Evolutionary conservation across 352 stramenopile genomes (phyloP).

Genomic region (Phytophthora sansomeana): DNA sequence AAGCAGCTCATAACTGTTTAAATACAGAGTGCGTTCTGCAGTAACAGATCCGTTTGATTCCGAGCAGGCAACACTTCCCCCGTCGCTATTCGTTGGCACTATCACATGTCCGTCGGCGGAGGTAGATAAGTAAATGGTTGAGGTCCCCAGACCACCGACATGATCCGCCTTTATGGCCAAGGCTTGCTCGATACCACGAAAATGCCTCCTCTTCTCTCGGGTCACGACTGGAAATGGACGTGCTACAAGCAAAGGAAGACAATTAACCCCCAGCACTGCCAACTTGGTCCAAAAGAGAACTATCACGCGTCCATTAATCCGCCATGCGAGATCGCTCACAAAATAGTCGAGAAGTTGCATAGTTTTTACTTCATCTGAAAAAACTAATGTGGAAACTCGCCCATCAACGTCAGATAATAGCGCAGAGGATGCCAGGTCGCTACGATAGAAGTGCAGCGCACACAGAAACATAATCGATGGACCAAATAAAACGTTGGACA

Average conservation of each 20-base stretch:
- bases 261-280: conserved; percentile 34
- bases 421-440: conserved; percentile 12
- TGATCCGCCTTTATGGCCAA: conserved; percentile 33
- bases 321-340: conserved; percentile 23
- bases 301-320: conserved; percentile 43
- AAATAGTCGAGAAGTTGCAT: conserved; percentile 37
- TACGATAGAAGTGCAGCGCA: conserved; percentile 17
- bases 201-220: neutral
- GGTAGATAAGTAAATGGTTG: neutral
- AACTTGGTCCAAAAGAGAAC: conserved; percentile 40
- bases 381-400: conserved; percentile 29
- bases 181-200: conserved; percentile 32
- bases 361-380: conserved; percentile 37
- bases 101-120: too few species aligned
- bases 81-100: too few species aligned
- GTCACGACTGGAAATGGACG: conserved; percentile 16
- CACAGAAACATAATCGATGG: conserved; percentile 10
- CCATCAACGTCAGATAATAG: conserved; percentile 29
- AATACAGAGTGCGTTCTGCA: neutral
- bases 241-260: conserved; percentile 29
- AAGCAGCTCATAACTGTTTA: conserved; percentile 37
- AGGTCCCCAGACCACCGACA: conserved; percentile 37
- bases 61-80: too few species aligned
- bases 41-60: too few species aligned
- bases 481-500: conserved; percentile 17